Conservation (phyloP, 2,329 filamentous ascomycete genomes). For the Sporothrix brasiliensis region DNA sequence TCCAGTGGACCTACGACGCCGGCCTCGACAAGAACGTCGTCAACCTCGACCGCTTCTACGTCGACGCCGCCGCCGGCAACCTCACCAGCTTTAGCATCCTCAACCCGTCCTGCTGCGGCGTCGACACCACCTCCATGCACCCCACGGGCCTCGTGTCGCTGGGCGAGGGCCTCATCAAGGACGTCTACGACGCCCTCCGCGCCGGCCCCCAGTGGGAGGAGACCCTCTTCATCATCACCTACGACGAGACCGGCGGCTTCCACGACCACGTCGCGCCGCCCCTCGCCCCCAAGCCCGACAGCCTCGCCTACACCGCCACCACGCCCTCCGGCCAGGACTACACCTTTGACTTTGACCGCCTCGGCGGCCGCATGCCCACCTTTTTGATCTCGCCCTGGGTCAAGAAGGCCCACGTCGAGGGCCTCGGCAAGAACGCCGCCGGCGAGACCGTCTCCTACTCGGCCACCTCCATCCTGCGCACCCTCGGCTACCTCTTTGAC, state of each 20-base stretch:
- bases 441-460: constrained; percentile 47
- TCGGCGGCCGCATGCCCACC: constrained; percentile 50
- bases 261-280: constrained; percentile 52
- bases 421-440: constrained; percentile 42
- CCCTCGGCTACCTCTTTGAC: constrained; percentile 49
- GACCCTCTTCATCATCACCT: constrained; percentile 52
- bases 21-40: constrained; percentile 42
- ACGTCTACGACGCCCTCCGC: constrained; percentile 51
- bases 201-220: constrained; percentile 51
- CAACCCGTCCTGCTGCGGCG: constrained; percentile 55
- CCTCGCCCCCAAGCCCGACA: constrained; percentile 46
- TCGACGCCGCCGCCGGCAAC: constrained; percentile 49
- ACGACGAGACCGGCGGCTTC: constrained; percentile 54
- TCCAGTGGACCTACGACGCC: constrained; percentile 47
- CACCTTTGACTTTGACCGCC: constrained; percentile 47
- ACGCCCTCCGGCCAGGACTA: constrained; percentile 44
- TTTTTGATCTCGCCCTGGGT: constrained; percentile 51
- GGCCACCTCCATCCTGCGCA: constrained; percentile 50
- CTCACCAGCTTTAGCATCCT: constrained; percentile 52
- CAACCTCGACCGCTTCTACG: constrained; percentile 48
- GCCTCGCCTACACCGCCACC: constrained; percentile 44
- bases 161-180: constrained; percentile 51
- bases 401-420: constrained; percentile 47
- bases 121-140: constrained; percentile 50
- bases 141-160: constrained; percentile 49